Evolutionary conservation across 1,284 basidiomycete species (phyloP), one percentile per base, ranked within the genome.

Genomic region (Moesziomyces aphidis): DNA sequence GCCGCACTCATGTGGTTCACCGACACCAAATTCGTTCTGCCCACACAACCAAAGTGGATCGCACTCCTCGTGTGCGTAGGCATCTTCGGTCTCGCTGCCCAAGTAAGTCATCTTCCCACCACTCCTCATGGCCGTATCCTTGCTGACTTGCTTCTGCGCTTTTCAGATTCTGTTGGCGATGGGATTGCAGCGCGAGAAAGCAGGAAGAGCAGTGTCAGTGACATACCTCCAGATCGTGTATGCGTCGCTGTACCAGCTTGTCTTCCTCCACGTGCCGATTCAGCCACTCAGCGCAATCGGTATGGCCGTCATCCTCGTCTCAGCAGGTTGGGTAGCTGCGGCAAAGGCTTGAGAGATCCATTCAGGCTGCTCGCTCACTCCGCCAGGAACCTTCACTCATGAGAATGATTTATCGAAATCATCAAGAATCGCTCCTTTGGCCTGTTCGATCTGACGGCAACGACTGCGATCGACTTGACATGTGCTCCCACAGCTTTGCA

Each of bases 1-100:
- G 83, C 85, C 11, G 66, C 89, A 10, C 57, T 68, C 23, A 77
- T 79, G 71, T 58, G 59, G 61, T 31, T 64, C 44, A 67, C 66
- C 5, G 64, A 54, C 22, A 73, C 76, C 19, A 21, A 52, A 10
- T 79, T 77, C 39, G 61, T 78, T 3, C 48, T 77, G 1, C 77
- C 77, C 3, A 50, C 55, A 0, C 58, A 64, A 7, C 34, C 53
- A 8, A 66, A 65, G 36, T 77, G 72, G 76, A 55, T 61, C n/a
- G n/a, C 42, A 10, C 62, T 79, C n/a, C 61, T 79, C 36, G 28
- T 75, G 17, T 66, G 65, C 60, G 73, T 79, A 39, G 77, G 77
- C 36, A 52, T 79, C 26, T 79, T 77, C 22, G 77, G 77, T 11
- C 59, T 79, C 19, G 52, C 63, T 31, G 75, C 75, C 6, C 77